Percentiles rank a stretch among this genome's conserved stretches.
phyloP scores from a whole-genome alignment of 495 filamentous ascomycete genomes.

The Jackrogersella minutella region DNA sequence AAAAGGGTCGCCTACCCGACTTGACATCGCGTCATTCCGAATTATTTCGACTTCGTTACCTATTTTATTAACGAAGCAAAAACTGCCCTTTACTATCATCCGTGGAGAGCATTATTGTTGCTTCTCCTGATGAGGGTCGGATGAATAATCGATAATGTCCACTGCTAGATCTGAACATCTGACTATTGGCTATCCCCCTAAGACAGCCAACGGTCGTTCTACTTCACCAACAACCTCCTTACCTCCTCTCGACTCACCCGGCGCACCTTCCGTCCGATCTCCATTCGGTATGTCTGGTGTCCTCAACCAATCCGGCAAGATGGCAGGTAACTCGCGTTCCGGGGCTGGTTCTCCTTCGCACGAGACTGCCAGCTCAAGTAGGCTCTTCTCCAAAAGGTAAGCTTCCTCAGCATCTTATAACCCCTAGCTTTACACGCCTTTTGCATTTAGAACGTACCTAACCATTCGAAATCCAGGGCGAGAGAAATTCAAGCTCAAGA shows the following conservation, averaged over 20 bases:
- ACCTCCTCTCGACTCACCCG: conserved; percentile 83
- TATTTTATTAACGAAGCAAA: conserved; percentile 29
- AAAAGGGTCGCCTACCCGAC: conserved; percentile 16
- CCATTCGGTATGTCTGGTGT: conserved; percentile 75
- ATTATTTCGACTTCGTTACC: conserved; percentile 30
- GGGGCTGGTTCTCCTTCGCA: conserved; percentile 98
- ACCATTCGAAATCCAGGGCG: conserved; percentile 64
- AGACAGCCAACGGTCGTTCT: conserved; percentile 68
- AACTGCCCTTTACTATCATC: conserved; percentile 42
- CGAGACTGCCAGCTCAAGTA: conserved; percentile 73
- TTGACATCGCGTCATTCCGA: conserved; percentile 35
- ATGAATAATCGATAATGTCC: conserved; percentile 89
- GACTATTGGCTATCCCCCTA: conserved; percentile 74
- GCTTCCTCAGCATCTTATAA: conserved; percentile 36
- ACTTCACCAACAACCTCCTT: conserved; percentile 86
- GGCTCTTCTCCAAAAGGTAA: conserved; percentile 92
- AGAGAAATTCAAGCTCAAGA: conserved; percentile 98
- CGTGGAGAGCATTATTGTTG: conserved; percentile 43
- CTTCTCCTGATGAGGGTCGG: conserved; percentile 55
- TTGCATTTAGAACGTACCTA: conserved; percentile 11
- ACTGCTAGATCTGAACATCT: conserved; percentile 84
- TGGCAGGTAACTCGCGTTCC: conserved; percentile 77
- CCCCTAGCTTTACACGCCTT: background rate
- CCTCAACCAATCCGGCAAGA: conserved; percentile 69
- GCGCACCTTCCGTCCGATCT: conserved; percentile 71